phyloP scores from a whole-genome alignment of 148 eudicot species.

The Chenopodium berlandieri region DNA sequence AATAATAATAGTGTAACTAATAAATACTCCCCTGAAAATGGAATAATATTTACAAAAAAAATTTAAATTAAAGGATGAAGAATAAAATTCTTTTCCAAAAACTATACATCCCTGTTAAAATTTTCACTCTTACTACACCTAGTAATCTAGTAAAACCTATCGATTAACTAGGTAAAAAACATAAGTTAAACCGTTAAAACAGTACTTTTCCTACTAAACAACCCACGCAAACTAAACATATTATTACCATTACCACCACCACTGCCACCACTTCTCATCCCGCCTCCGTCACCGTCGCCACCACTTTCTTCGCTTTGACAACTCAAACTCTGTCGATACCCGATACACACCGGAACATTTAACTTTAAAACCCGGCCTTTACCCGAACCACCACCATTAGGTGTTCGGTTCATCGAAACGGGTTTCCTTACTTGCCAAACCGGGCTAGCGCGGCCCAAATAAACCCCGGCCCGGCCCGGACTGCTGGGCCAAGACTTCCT shows the following conservation, averaged over 20 bases:
- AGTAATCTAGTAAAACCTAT: neutral
- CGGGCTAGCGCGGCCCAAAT: conserved; percentile 81
- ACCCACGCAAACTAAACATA: conserved; percentile 58
- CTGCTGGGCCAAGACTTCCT: conserved; percentile 49
- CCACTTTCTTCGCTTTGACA: conserved; percentile 44
- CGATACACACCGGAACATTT: conserved; percentile 74
- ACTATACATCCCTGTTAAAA: neutral
- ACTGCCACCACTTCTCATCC: neutral
- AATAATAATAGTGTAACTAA: neutral
- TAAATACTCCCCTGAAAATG: neutral
- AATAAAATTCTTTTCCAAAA: conserved; percentile 6
- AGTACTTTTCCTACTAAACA: conserved; percentile 64
- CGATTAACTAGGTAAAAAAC: neutral
- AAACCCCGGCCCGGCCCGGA: conserved; percentile 47
- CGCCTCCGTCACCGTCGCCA: conserved; percentile 1
- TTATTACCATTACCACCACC: conserved; percentile 47
- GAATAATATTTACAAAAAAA: neutral
- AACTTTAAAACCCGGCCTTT: conserved; percentile 46
- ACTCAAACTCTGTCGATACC: conserved; percentile 52
- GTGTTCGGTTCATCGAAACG: conserved; percentile 21
- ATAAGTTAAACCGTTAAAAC: conserved; percentile 39
- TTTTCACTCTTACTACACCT: neutral
- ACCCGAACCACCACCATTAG: conserved; percentile 3
- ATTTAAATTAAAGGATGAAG: neutral
- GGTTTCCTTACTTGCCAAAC: conserved; percentile 61